Base-by-base conservation (phyloP, 305 asterid species). In the Solanum hybrid region DNA sequence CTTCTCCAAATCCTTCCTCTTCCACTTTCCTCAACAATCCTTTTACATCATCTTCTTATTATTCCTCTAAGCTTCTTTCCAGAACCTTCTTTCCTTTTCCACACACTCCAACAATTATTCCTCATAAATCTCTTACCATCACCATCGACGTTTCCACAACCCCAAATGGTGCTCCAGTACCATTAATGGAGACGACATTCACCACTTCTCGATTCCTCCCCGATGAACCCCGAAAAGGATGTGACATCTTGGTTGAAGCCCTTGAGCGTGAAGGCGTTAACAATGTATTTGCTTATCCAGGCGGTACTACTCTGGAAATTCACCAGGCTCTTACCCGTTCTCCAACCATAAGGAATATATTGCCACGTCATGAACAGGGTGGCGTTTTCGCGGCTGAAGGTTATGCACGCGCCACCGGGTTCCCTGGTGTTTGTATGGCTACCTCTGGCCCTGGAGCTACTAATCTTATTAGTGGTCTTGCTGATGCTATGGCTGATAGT, bases 401-500 rank as follows among this genome's bases (percentile, higher is more conserved):
- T 1, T 93, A 92, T 34, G 95, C 94, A 17, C 95, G 94, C 34
- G 94, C 95, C 32, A 91, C 92, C 7, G 93, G 95, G 12, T 72
- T 87, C 15, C 91, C 94, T 24, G 94, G 94, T 29, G 94, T 93
- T 89, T 93, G 94, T 89, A 94, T 94, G 73, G 93, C 96, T 26
- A 93, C 94, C 14, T 94, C 95, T n/a, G 95, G 95, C 3, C 95
- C 95, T 12, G 94, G 96, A 6, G 95, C 94, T 17, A 93, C 96
- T 11, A 94, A 94, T 89, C 88, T 94, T 51, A 92, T 83, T 2
- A 83, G 20, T 31, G 88, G 88, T 29, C 75, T 45, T 83, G 88
- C 88, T 83, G 75, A 83, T 83, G 88, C 75, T 45, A 29, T 83
- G 29, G 2, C 11, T 29, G 88, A 83, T 45, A 83, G 88, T 45